Evolutionary conservation across 345 rosid species (phyloP).

Genomic region (Arabidopsis suecica): DNA sequence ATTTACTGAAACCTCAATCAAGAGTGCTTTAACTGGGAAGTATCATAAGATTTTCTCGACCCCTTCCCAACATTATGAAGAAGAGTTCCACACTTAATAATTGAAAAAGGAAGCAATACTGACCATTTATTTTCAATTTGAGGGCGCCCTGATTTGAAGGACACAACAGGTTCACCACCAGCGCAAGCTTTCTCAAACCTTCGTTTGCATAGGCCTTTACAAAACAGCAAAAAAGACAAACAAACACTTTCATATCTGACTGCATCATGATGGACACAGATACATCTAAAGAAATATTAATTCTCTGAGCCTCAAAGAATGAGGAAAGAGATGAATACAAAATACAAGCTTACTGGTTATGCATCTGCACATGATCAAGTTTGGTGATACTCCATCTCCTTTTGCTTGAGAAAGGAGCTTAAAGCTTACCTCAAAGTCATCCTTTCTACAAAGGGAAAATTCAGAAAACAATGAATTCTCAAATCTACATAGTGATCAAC

Average conservation of each 20-base stretch:
- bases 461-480: slow-evolving; percentile 10
- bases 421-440: slow-evolving; percentile 74
- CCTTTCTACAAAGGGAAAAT: slow-evolving; percentile 60
- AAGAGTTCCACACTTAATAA: slow-evolving; percentile 24
- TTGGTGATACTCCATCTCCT: slow-evolving; percentile 68
- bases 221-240: background rate
- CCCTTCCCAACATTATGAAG: slow-evolving; percentile 20
- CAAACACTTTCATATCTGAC: background rate
- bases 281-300: background rate
- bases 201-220: slow-evolving; percentile 77
- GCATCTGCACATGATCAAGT: slow-evolving; percentile 71
- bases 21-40: slow-evolving; percentile 2
- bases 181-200: slow-evolving; percentile 68
- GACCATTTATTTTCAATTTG: slow-evolving; percentile 86
- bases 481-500: slow-evolving; percentile 31
- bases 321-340: slow-evolving; percentile 23
- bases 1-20: slow-evolving; percentile 17
- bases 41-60: slow-evolving; percentile 11
- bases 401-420: slow-evolving; percentile 75
- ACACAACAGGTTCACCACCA: slow-evolving; percentile 70
- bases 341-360: slow-evolving; percentile 69
- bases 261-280: slow-evolving; percentile 15
- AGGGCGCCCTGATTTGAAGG: slow-evolving; percentile 66
- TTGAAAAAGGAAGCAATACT: slow-evolving; percentile 18
- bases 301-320: slow-evolving; percentile 1